A percentile compares a stretch with the other conserved stretches of the same genome.
These are phyloP conservation scores for Penicillium sp. DNA, from an alignment of 2,329 filamentous ascomycete species.

Conservation along the genomic window DNA sequence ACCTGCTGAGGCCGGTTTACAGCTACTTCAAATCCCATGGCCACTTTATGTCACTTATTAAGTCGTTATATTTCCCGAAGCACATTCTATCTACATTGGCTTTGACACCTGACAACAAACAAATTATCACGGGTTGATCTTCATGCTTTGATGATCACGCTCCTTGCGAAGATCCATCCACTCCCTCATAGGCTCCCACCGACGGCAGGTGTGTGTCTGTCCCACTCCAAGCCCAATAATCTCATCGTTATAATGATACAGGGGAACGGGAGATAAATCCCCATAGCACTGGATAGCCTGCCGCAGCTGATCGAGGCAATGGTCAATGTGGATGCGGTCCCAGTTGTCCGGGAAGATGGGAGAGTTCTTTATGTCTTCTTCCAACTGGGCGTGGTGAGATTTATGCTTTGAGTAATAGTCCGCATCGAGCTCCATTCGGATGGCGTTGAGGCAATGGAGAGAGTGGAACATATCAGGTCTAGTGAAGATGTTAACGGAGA, in stretches of 20 bases:
- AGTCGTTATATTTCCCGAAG: too few relatives aligned
- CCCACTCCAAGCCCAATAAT: neutral
- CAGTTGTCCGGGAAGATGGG: neutral
- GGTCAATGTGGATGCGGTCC: neutral
- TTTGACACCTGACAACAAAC: too few relatives aligned
- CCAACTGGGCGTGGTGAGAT: neutral
- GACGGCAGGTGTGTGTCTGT: neutral
- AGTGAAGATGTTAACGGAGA: neutral
- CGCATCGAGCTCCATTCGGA: neutral
- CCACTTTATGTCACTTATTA: too few relatives aligned
- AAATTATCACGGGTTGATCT: too few relatives aligned
- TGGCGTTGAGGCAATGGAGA: neutral
- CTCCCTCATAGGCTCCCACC: neutral
- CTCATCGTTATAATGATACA: neutral
- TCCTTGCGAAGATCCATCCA: neutral
- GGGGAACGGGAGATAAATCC: neutral
- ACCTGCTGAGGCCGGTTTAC: too few relatives aligned
- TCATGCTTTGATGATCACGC: too few relatives aligned
- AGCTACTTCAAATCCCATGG: too few relatives aligned
- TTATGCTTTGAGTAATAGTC: slow-evolving; percentile 3
- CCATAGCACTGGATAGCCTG: neutral
- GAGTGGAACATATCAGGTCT: slow-evolving; percentile 3
- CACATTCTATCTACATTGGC: too few relatives aligned
- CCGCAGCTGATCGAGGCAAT: neutral
- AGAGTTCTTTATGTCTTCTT: neutral